Evolutionary conservation across 495 filamentous ascomycete genomes (phyloP).

Genomic region (Collariella sp.): DNA sequence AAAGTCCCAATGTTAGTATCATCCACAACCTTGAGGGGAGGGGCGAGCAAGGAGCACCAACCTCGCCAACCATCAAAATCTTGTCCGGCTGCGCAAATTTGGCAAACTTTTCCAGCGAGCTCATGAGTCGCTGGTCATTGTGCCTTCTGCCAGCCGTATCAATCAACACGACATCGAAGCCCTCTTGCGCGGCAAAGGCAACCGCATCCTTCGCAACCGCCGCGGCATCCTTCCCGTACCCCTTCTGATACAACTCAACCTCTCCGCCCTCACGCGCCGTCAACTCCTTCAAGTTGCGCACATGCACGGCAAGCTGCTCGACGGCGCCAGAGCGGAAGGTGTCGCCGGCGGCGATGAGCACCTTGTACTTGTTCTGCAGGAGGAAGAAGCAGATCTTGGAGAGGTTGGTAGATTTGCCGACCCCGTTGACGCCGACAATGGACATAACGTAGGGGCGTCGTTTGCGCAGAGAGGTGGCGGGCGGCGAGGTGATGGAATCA

Average conservation of each 20-base stretch:
- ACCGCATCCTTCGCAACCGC: conserved; percentile 93
- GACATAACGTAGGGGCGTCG: conserved; percentile 89
- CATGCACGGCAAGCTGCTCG: conserved; percentile 92
- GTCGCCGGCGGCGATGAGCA: conserved; percentile 93
- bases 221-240: conserved; percentile 95
- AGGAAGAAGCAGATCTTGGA: conserved; percentile 97
- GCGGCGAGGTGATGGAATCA: conserved; percentile 61
- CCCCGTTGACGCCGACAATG: conserved; percentile 95
- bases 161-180: conserved; percentile 89
- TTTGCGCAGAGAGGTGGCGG: conserved; percentile 44
- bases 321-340: conserved; percentile 97
- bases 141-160: conserved; percentile 93
- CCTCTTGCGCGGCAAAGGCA: conserved; percentile 58
- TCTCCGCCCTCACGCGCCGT: conserved; percentile 69
- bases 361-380: conserved; percentile 88
- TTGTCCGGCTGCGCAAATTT: conserved; percentile 94
- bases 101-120: conserved; percentile 89
- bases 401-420: conserved; percentile 94
- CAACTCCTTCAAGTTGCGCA: conserved; percentile 80
- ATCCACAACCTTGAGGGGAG: neutral
- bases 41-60: conserved; percentile 31
- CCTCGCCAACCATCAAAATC: conserved; percentile 97
- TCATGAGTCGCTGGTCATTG: conserved; percentile 93
- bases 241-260: conserved; percentile 89
- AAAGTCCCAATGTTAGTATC: conserved; percentile 19